Conservation (phyloP, 164 flowering plant genomes). For the Houttuynia cordata region DNA sequence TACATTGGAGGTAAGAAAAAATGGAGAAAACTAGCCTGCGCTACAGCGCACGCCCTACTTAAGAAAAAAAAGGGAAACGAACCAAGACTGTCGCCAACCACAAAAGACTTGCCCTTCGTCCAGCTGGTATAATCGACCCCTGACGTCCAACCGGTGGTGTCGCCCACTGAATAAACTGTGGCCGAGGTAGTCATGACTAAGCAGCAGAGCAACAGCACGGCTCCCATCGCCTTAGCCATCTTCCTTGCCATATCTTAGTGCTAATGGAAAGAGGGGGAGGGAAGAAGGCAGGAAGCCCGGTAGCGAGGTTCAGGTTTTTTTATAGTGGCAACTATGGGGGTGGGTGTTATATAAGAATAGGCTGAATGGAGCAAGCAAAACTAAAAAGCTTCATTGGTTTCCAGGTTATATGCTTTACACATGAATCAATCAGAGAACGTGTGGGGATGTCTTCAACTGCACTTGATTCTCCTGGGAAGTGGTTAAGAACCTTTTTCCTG, state of each 20-base stretch:
- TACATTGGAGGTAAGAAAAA: no score
- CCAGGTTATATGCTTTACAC: background rate
- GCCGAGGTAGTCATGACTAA: conserved; percentile 15
- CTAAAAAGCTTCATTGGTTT: background rate
- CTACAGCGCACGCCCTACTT: no score
- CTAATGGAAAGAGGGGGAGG: background rate
- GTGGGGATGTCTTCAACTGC: background rate
- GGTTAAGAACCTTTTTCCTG: background rate
- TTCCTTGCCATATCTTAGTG: conserved; percentile 1
- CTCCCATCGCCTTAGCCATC: conserved; percentile 4
- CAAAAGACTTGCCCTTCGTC: conserved; percentile 30
- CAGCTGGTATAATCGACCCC: conserved; percentile 30
- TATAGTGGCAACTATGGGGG: background rate
- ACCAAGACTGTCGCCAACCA: conserved; percentile 37
- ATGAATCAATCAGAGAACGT: background rate
- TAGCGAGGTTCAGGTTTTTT: no score
- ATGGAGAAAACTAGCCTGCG: no score
- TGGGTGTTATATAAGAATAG: background rate
- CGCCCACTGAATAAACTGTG: conserved; percentile 33
- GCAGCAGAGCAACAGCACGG: conserved; percentile 6
- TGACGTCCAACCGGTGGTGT: conserved; percentile 26
- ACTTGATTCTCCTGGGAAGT: background rate
- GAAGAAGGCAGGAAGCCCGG: no score
- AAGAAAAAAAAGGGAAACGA: conserved; percentile 1
- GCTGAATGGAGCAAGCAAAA: conserved; percentile 4